Conservation (phyloP, 2,329 filamentous ascomycete genomes). For the Spiromastix sp. region DNA sequence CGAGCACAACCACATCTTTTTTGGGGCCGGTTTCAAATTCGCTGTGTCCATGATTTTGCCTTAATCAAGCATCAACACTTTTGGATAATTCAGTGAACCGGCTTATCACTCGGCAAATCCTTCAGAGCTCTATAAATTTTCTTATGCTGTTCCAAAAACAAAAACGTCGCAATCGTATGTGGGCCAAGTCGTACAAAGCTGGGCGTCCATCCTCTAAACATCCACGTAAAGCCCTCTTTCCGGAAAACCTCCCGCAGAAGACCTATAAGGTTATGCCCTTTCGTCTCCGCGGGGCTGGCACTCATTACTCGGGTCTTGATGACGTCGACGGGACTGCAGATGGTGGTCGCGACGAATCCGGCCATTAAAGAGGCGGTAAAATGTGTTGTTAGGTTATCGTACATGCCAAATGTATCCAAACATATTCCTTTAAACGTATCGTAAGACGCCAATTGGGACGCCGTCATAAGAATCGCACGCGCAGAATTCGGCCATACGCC, state of each 20-base stretch:
- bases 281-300: slow-evolving; percentile 33
- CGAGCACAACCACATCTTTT: too few relatives aligned
- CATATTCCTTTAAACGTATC: slow-evolving; percentile 52
- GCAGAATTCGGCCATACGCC: slow-evolving; percentile 57
- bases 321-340: slow-evolving; percentile 58
- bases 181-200: slow-evolving; percentile 57
- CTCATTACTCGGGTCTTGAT: slow-evolving; percentile 59
- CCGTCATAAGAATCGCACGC: slow-evolving; percentile 56
- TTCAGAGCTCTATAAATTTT: slow-evolving; percentile 45
- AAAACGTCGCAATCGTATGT: slow-evolving; percentile 55
- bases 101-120: slow-evolving; percentile 46
- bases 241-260: slow-evolving; percentile 44
- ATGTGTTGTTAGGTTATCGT: slow-evolving; percentile 50
- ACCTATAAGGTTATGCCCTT: slow-evolving; percentile 34
- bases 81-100: too few relatives aligned
- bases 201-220: slow-evolving; percentile 58
- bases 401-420: slow-evolving; percentile 41
- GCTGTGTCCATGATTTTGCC: too few relatives aligned
- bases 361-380: slow-evolving; percentile 52
- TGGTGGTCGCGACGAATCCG: slow-evolving; percentile 56
- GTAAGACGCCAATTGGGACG: slow-evolving; percentile 53
- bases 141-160: slow-evolving; percentile 60
- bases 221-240: slow-evolving; percentile 51
- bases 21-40: too few relatives aligned
- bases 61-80: too few relatives aligned